Base-by-base conservation (phyloP, 306 rosid species). In the Lotus japonicus region DNA sequence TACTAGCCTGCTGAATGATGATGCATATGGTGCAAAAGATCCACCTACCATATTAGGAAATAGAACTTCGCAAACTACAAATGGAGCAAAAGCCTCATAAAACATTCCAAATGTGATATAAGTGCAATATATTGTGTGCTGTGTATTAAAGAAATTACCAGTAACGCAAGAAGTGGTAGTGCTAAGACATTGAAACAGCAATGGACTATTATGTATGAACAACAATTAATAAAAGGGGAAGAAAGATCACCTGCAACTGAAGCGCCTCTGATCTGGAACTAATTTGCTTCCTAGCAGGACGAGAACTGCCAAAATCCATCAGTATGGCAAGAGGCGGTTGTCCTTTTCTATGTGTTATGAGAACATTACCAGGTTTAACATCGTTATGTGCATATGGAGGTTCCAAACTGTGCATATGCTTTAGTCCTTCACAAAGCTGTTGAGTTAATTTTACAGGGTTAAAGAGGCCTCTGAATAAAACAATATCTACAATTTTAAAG, bases 271-370 rank as follows among this genome's bases (percentile, higher is more conserved):
- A 71, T 54, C 99, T 87, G 80, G 91, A 74, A 59, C 75, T 76
- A 72, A 95, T 87, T 68, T 84, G 84, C 80, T 64, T 95, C 88
- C 90, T 95, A 16, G 92, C 96, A 53, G 96, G 95, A 33, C 95
- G 79, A 78, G 99, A 84, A 80, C 99, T 95, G 66, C 99, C 95
- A 77, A 95, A 90, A 84, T 95, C 99, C 99, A 95, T 95, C 78
- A 95, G 84, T 73, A 91, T 95, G 78, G 97, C 97, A 60, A 90
- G 87, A 44, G 96, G 92, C 14, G 97, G 71, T 64, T 84, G 82
- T 59, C 89, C 97, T 77, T 85, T 95, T 64, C 90, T 79, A 42
- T 71, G 89, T 36, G 96, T 88, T 66, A 95, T 58, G 76, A 95
- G 88, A 80, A 91, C 85, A 66, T 95, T 95, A n/a, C 97, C 99